phyloP scores from a whole-genome alignment of 352 stramenopile species.

The Phytophthora macrochlamydospora region DNA sequence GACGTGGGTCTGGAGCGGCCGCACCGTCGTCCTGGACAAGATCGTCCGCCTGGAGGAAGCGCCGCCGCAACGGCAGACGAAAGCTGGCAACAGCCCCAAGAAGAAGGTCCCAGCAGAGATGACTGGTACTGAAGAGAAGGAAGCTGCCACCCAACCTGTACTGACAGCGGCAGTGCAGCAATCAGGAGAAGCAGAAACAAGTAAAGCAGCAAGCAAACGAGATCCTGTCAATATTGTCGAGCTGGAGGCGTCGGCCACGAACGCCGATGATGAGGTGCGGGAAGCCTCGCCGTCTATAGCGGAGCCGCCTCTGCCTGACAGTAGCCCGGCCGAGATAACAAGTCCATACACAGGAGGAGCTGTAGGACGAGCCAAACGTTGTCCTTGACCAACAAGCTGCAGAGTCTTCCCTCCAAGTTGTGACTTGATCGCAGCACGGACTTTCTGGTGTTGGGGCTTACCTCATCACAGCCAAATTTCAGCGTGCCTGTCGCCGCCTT shows the following conservation, averaged over 20 bases:
- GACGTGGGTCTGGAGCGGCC: slow-evolving; percentile 67
- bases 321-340: neutral
- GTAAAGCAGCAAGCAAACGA: slow-evolving; percentile 1
- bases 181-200: slow-evolving; percentile 19
- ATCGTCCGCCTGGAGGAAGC: slow-evolving; percentile 39
- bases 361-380: neutral
- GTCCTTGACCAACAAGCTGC: neutral
- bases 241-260: neutral
- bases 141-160: neutral
- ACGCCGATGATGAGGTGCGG: slow-evolving; percentile 27
- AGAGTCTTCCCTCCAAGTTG: neutral
- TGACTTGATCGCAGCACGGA: neutral
- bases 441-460: neutral
- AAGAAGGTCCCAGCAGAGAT: slow-evolving; percentile 4
- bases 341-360: slow-evolving; percentile 3
- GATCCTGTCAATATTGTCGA: neutral
- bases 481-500: neutral
- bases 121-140: neutral
- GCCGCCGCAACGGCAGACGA: neutral
- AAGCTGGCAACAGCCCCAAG: neutral
- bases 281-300: slow-evolving; percentile 9
- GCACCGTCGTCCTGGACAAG: slow-evolving; percentile 69
- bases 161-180: slow-evolving; percentile 5
- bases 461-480: neutral
- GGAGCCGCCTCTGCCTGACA: neutral